Evolutionary conservation across 2,329 filamentous ascomycete species (phyloP).

Genomic region (Microcera coccophila): DNA sequence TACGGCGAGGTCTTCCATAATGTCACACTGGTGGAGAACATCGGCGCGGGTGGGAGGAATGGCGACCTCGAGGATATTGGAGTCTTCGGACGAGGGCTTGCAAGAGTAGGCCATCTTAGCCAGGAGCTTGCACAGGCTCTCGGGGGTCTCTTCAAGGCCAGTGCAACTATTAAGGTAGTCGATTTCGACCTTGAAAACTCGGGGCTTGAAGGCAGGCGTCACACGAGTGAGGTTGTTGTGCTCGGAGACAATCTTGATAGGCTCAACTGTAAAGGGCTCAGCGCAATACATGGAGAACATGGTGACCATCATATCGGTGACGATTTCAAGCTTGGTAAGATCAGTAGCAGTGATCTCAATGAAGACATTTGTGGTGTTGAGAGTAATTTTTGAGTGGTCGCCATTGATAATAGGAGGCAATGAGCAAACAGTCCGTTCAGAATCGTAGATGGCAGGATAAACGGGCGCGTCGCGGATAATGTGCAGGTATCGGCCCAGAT

Average conservation of each 20-base stretch:
- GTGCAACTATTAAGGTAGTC: conserved; percentile 93
- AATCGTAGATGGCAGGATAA: conserved; percentile 93
- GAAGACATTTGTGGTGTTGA: conserved; percentile 88
- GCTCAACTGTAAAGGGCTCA: conserved; percentile 89
- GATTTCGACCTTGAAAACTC: conserved; percentile 75
- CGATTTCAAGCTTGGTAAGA: conserved; percentile 92
- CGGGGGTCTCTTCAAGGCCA: conserved; percentile 70
- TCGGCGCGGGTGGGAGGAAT: conserved; percentile 89
- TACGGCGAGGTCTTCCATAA: conserved; percentile 98
- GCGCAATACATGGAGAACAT: conserved; percentile 95
- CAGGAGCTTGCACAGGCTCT: conserved; percentile 73
- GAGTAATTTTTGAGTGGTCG: conserved; percentile 91
- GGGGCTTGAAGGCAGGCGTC: conserved; percentile 75
- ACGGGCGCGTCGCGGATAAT: conserved; percentile 92
- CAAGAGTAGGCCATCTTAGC: conserved; percentile 87
- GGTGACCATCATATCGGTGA: conserved; percentile 89
- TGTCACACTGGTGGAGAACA: conserved; percentile 91
- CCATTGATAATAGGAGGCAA: conserved; percentile 97
- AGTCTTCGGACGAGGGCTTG: conserved; percentile 64
- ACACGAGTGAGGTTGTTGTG: conserved; percentile 83
- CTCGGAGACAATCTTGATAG: conserved; percentile 84
- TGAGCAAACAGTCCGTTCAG: conserved; percentile 81
- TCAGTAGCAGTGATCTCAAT: conserved; percentile 97
- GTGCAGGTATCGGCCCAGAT: conserved; percentile 83
- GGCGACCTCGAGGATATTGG: conserved; percentile 72